These are phyloP conservation scores for Lachancea sp. DNA, from an alignment of 805 yeast species.

Conservation along the genomic window DNA sequence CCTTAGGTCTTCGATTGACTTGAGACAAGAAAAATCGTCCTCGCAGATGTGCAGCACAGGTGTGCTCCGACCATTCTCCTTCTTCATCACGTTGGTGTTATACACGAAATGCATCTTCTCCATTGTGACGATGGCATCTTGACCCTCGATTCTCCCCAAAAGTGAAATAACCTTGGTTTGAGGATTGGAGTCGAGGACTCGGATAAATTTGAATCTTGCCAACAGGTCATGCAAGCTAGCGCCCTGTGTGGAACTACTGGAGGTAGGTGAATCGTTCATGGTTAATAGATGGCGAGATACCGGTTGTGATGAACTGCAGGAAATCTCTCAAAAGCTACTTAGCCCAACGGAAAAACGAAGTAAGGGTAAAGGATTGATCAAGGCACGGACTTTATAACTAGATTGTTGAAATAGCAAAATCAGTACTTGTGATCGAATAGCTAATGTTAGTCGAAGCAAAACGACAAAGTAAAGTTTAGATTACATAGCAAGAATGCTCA, in stretches of 20 bases:
- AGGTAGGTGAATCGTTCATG: slow-evolving; percentile 2
- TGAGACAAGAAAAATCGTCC: slow-evolving; percentile 27
- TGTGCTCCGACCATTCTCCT: slow-evolving; percentile 8
- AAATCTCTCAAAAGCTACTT: neutral
- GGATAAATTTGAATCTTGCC: slow-evolving; percentile 39
- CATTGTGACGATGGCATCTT: slow-evolving; percentile 61
- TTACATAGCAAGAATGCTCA: too few species aligned
- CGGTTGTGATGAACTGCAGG: neutral
- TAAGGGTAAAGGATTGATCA: too few species aligned
- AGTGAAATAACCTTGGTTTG: slow-evolving; percentile 59
- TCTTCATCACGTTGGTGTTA: slow-evolving; percentile 23
- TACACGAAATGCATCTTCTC: slow-evolving; percentile 64
- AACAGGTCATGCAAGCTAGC: slow-evolving; percentile 22
- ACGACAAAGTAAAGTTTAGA: too few species aligned
- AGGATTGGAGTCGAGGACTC: slow-evolving; percentile 53
- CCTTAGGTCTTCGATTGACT: slow-evolving; percentile 25
- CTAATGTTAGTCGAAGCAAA: too few species aligned
- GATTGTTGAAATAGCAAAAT: too few species aligned
- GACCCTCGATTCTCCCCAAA: slow-evolving; percentile 56
- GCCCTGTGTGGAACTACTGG: neutral
- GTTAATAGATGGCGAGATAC: neutral
- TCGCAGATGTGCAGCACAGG: slow-evolving; percentile 26
- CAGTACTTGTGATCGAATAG: too few species aligned
- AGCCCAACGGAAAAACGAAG: neutral
- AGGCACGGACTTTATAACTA: too few species aligned